Base-by-base conservation (phyloP, 1,139 yeast genomes). In the Yamadazyma pseudoaaseri region DNA sequence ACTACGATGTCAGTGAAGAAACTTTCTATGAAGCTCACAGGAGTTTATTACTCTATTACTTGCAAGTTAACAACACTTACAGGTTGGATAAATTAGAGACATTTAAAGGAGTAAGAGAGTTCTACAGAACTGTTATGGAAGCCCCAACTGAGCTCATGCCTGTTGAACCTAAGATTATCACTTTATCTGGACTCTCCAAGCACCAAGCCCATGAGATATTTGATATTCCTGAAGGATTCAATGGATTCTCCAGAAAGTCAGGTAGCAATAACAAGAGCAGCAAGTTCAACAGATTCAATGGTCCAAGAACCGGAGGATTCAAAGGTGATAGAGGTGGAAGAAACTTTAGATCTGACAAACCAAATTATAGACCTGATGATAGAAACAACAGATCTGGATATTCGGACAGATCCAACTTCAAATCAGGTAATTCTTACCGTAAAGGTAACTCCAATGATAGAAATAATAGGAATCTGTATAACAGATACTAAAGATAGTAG, bases 31-130 rank as follows among this genome's bases (percentile, higher is more conserved):
- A 46, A 24, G 51, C 50, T 6, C 45, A 49, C 29, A 42, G 60
- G 22, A 50, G 52, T 29, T 54, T 68, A n/a, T 47, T 58, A 34
- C 48, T 69, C 29, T 62, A 64, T 23, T 65, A 62, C 42, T 30
- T 51, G 25, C 64, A 61, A 42, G 52, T 62, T 12, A 36, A 51
- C 13, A 41, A 52, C 16, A 39, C 47, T 5, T 65, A 62, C 44
- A 53, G 58, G 34, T 43, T 68, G 16, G 36, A 43, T 31, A 29
- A 35, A 12, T 20, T 26, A 7, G 23, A 35, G 10, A 21, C 41
- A 20, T 34, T 35, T n/a, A 26, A 30, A 13, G 45, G 39, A 6
- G 34, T 44, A 12, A 29, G 41, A 12, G 39, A 35, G 4, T 34
- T 43, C 18, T 36, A 34, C 20, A 27, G 31, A 24, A 16, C 26